Conservation (phyloP, 2,329 filamentous ascomycete species). For the Epicoccum nigrum region DNA sequence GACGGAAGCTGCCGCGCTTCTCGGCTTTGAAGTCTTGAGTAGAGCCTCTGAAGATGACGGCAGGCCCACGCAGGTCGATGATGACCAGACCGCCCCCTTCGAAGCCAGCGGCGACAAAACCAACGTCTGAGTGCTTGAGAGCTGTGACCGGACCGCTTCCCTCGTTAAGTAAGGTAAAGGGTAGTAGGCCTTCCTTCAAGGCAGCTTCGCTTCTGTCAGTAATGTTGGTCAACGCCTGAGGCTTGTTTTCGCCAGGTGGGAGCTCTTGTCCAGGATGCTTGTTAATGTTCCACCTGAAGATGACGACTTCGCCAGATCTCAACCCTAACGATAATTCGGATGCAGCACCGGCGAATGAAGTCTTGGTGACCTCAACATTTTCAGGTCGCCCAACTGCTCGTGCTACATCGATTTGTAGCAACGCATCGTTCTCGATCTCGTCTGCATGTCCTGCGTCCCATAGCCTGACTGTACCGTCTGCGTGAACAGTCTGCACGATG, state of each 20-base stretch:
- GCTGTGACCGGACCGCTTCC: constrained; percentile 81
- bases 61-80: constrained; percentile 85
- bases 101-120: constrained; percentile 87
- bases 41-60: constrained; percentile 77
- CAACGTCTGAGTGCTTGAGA: constrained; percentile 85
- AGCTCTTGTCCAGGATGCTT: constrained; percentile 70
- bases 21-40: constrained; percentile 79
- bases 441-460: constrained; percentile 94
- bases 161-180: constrained; percentile 81
- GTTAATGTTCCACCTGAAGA: constrained; percentile 90
- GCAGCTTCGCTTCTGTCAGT: constrained; percentile 71
- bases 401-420: constrained; percentile 86
- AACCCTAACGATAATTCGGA: constrained; percentile 87
- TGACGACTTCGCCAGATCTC: constrained; percentile 78
- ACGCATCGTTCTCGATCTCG: constrained; percentile 83
- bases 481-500: constrained; percentile 84
- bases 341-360: constrained; percentile 79
- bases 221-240: constrained; percentile 71
- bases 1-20: constrained; percentile 74
- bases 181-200: constrained; percentile 80
- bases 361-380: constrained; percentile 76
- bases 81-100: constrained; percentile 81
- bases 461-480: constrained; percentile 86
- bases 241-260: constrained; percentile 56
- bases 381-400: constrained; percentile 80